Evolutionary conservation across 2,329 filamentous ascomycete species (phyloP).

Genomic region (Monosporascus sp.): DNA sequence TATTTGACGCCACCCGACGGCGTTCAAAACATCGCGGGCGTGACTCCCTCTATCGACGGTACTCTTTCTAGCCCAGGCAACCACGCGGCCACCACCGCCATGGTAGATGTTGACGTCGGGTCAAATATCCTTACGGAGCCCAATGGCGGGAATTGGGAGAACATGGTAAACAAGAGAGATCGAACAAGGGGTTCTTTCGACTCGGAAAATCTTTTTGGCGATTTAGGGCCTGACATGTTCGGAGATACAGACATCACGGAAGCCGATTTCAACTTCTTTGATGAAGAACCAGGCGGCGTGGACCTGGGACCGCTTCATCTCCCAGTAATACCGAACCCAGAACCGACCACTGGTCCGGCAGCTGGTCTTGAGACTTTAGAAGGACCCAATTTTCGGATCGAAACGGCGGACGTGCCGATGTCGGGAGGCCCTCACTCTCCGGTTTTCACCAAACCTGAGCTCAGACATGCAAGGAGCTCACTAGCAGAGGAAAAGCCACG

Average conservation of each 20-base stretch:
- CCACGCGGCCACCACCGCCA: constrained; percentile 22
- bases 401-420: constrained; percentile 10
- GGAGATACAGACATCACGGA: constrained; percentile 73
- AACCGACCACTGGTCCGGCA: constrained; percentile 13
- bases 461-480: constrained; percentile 53
- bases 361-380: constrained; percentile 10
- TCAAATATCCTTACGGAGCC: constrained; percentile 23
- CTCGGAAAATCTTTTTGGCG: constrained; percentile 60
- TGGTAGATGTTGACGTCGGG: constrained; percentile 34
- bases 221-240: constrained; percentile 66
- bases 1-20: constrained; percentile 71
- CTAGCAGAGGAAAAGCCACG: constrained; percentile 36
- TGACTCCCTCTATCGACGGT: constrained; percentile 54
- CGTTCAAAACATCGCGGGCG: constrained; percentile 47
- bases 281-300: constrained; percentile 49
- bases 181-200: constrained; percentile 39
- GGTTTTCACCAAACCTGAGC: constrained; percentile 55
- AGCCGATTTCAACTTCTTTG: constrained; percentile 80
- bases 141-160: constrained; percentile 37
- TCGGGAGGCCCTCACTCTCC: constrained; percentile 12
- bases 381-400: constrained; percentile 13
- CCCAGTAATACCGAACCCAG: constrained; percentile 21
- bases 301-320: constrained; percentile 33
- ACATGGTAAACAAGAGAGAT: constrained; percentile 40
- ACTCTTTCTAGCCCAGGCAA: constrained; percentile 52